Evolutionary conservation across 495 filamentous ascomycete species (phyloP).

Genomic region (Talaromyces ruber): DNA sequence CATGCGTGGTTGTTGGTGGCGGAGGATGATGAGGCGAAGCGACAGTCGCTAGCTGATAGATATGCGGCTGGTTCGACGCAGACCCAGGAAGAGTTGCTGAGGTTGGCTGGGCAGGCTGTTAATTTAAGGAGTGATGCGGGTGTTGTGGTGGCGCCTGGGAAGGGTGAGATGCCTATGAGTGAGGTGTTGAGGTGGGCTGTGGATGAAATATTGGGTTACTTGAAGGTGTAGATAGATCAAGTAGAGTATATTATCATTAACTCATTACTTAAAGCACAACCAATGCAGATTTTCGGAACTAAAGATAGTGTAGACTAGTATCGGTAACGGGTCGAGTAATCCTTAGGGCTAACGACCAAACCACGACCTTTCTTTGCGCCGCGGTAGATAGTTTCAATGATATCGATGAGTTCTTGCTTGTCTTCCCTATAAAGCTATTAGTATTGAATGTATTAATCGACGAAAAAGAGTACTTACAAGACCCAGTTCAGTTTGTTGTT

Average conservation of each 20-base stretch:
- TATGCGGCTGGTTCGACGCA: slow-evolving; percentile 6
- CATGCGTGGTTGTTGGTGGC: slow-evolving; percentile 68
- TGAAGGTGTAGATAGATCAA: background rate
- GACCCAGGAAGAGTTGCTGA: slow-evolving; percentile 16
- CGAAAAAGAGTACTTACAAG: slow-evolving; percentile 23
- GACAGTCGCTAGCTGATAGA: slow-evolving; percentile 3
- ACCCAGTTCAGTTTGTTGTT: slow-evolving; percentile 99
- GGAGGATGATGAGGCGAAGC: slow-evolving; percentile 47
- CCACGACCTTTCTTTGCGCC: slow-evolving; percentile 95
- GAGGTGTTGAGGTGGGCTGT: slow-evolving; percentile 37
- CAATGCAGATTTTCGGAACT: background rate
- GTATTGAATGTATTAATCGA: background rate
- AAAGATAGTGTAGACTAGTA: slow-evolving; percentile 39
- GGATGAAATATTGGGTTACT: slow-evolving; percentile 23
- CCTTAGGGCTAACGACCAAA: slow-evolving; percentile 92
- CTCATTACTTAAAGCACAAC: background rate
- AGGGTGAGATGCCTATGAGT: slow-evolving; percentile 23
- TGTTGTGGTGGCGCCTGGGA: slow-evolving; percentile 29
- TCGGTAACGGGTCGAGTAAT: slow-evolving; percentile 78
- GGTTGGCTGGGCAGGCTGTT: slow-evolving; percentile 22
- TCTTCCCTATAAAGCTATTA: slow-evolving; percentile 49
- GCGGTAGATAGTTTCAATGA: slow-evolving; percentile 95
- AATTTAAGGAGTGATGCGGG: slow-evolving; percentile 28
- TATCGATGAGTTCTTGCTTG: slow-evolving; percentile 98
- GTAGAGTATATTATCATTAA: background rate